A percentile compares a stretch with the other conserved stretches of the same genome.
Conservation (phyloP, 352 stramenopile species). For the Thraustochytrium striatum region DNA sequence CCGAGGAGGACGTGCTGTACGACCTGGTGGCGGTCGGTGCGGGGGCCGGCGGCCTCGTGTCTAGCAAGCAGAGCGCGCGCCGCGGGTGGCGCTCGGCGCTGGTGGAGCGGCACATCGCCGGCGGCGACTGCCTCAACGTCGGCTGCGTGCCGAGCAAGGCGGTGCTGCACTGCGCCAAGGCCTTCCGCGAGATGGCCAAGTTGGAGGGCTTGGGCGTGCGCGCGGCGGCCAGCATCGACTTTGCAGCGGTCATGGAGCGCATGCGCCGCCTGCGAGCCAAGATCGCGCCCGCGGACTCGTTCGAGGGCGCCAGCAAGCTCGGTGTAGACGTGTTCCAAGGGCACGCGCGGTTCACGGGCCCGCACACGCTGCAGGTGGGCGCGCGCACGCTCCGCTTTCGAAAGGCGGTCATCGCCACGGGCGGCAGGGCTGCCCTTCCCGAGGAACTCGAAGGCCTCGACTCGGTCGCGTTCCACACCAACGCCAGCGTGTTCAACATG, state of each 20-base stretch:
- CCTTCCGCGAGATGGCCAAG: constrained; percentile 51
- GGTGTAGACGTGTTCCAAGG: constrained; percentile 66
- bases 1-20: constrained; percentile 52
- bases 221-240: constrained; percentile 63
- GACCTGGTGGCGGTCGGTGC: constrained; percentile 66
- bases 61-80: constrained; percentile 54
- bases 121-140: constrained; percentile 68
- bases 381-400: constrained; percentile 63
- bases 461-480: constrained; percentile 61
- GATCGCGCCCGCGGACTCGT: constrained; percentile 70
- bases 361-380: constrained; percentile 61
- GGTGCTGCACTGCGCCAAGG: constrained; percentile 57
- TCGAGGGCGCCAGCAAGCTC: constrained; percentile 61
- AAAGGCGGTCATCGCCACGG: constrained; percentile 70
- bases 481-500: constrained; percentile 71
- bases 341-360: constrained; percentile 57
- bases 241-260: constrained; percentile 68
- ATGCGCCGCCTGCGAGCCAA: constrained; percentile 62
- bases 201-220: constrained; percentile 63
- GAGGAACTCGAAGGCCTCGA: constrained; percentile 63
- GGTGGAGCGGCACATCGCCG: constrained; percentile 55
- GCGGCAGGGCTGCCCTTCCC: constrained; percentile 63
- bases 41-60: constrained; percentile 59
- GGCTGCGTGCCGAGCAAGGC: constrained; percentile 75
- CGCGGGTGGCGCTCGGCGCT: not conserved